Base-by-base conservation (phyloP, 1,284 basidiomycete genomes). In the Cryptococcus sp. region DNA sequence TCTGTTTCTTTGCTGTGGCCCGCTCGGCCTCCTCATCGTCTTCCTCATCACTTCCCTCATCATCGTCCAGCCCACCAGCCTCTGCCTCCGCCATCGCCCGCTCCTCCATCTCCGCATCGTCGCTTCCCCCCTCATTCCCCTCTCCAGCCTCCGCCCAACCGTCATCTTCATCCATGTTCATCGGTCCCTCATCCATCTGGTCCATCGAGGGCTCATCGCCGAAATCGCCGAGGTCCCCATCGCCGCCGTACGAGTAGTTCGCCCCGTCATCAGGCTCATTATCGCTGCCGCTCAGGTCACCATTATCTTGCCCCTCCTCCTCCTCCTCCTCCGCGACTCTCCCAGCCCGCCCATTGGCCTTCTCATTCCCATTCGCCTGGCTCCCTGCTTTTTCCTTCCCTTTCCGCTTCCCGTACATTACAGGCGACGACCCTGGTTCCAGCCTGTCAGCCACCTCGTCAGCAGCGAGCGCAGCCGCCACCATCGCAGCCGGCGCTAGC, bases 331-430 rank as follows among this genome's bases (percentile, higher is more conserved):
- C n/a, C 7, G 16, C 16, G 11, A 64, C 61, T 48, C 69, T 74
- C 58, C 62, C 67, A 37, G 46, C 57, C 12, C 49, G 37, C 35
- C 20, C 48, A 49, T 45, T 51, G 40, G 20, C 42, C 45, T 39
- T 43, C 12, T 16, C 37, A 13, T 16, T 18, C 53, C 62, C 66
- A 46, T 33, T 56, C 47, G 16, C 45, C n/a, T n/a, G n/a, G n/a
- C n/a, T n/a, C n/a, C n/a, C n/a, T n/a, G n/a, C n/a, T n/a, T n/a
- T n/a, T n/a, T n/a, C n/a, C n/a, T 20, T 59, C 52, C 57, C 72
- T 44, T 66, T 72, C 65, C 71, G 72, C 47, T 59, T 66, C 53
- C 55, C 51, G 9, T 33, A 9, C 9, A 5, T 33, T 9, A 33
- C 28, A 33, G 28, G 9, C 28, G 28, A 9, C 28, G 28, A 4